Evolutionary conservation across 192 early-diverging fungal species (phyloP).

Genomic region (Backusella parvicylindrica): DNA sequence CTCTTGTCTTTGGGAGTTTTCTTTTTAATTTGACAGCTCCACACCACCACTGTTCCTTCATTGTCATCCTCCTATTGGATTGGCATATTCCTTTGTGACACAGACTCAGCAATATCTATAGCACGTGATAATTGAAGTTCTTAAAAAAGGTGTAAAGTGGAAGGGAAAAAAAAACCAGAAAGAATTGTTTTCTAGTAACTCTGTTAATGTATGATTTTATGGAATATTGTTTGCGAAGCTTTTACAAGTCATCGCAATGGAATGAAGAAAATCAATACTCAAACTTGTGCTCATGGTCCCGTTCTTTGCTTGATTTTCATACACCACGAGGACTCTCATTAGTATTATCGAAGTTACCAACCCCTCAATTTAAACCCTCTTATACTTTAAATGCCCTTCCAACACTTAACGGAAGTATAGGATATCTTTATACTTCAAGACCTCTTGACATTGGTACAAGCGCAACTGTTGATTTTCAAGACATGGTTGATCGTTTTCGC

Average conservation of each 20-base stretch:
- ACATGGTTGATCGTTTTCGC: conserved; percentile 50
- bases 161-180: neutral
- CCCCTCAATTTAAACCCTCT: conserved; percentile 70
- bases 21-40: no score
- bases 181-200: neutral
- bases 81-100: no score
- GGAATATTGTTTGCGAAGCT: conserved; percentile 75
- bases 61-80: no score
- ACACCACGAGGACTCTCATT: conserved; percentile 72
- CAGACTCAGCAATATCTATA: no score
- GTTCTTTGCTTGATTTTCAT: conserved; percentile 80
- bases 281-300: conserved; percentile 68
- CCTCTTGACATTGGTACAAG: conserved; percentile 59
- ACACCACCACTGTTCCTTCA: no score
- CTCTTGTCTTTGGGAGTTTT: no score
- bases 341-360: conserved; percentile 69
- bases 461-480: conserved; percentile 45
- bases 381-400: conserved; percentile 67
- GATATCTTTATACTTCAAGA: conserved; percentile 78
- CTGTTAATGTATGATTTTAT: conserved; percentile 72
- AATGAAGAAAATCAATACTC: conserved; percentile 82
- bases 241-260: conserved; percentile 74
- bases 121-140: neutral
- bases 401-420: conserved; percentile 60
- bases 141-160: neutral